A percentile compares a stretch with the other conserved stretches of the same genome.
Conservation (phyloP, 441 rosid genomes). For the Adansonia madagascariensis region DNA sequence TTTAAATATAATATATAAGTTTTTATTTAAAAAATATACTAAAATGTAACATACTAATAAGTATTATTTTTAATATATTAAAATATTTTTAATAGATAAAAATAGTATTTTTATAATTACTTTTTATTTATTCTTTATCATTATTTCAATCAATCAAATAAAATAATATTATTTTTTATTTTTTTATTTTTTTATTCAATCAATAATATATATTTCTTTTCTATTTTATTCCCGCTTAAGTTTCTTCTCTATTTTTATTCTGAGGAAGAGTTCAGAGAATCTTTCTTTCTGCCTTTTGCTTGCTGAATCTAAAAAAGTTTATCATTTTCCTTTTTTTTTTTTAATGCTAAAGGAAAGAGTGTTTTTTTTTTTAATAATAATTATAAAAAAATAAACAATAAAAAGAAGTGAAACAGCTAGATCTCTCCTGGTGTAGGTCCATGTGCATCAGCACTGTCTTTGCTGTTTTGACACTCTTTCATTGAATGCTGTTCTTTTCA, state of each 20-base stretch:
- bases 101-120: no score
- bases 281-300: neutral
- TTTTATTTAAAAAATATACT: no score
- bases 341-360: neutral
- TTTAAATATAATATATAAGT: no score
- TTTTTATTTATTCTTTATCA: no score
- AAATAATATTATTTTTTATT: no score
- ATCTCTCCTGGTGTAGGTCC: slow-evolving; percentile 32
- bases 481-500: neutral
- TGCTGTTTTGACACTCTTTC: neutral
- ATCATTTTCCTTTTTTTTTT: neutral
- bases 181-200: no score
- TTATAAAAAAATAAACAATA: neutral
- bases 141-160: no score
- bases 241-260: neutral
- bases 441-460: neutral
- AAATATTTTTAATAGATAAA: no score
- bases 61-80: no score
- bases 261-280: neutral
- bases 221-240: no score
- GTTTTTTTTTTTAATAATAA: neutral
- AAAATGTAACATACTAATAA: no score
- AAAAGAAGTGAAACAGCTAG: neutral
- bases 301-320: neutral
- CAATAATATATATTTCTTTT: no score